Evolutionary conservation across 106 monocot genomes (phyloP).

Genomic region (Dendrobium chrysotoxum): DNA sequence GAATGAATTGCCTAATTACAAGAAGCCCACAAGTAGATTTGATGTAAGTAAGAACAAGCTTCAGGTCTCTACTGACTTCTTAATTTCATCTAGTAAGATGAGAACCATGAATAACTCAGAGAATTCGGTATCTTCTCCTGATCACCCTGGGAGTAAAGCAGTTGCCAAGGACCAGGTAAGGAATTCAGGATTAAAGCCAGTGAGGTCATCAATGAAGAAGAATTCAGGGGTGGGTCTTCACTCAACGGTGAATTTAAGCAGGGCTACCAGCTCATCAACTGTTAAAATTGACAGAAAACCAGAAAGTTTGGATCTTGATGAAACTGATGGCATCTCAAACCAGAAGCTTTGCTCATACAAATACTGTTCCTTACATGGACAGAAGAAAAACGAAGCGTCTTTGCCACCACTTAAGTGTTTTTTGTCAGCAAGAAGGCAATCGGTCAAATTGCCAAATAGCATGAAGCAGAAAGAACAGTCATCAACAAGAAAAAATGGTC

Average conservation of each 20-base stretch:
- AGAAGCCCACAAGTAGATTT: neutral
- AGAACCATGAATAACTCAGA: neutral
- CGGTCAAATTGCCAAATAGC: slow-evolving; percentile 44
- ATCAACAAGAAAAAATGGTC: slow-evolving; percentile 21
- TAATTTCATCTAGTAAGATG: neutral
- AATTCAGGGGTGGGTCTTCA: slow-evolving; percentile 14
- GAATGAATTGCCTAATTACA: neutral
- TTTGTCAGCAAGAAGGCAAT: slow-evolving; percentile 35
- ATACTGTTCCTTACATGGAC: slow-evolving; percentile 68
- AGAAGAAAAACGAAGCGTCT: slow-evolving; percentile 16
- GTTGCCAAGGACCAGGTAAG: neutral
- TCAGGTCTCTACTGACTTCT: neutral
- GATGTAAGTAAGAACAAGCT: neutral
- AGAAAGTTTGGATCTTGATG: slow-evolving; percentile 26
- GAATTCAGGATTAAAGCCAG: slow-evolving; percentile 12
- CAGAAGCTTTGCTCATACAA: slow-evolving; percentile 48
- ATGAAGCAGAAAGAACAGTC: slow-evolving; percentile 15
- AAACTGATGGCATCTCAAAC: slow-evolving; percentile 5
- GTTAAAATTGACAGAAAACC: slow-evolving; percentile 40
- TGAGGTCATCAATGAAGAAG: slow-evolving; percentile 40
- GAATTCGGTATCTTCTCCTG: neutral
- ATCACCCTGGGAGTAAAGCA: neutral
- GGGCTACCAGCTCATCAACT: slow-evolving; percentile 57
- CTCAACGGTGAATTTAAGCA: slow-evolving; percentile 4
- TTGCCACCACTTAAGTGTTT: slow-evolving; percentile 30